Evolutionary conservation across 2,329 filamentous ascomycete species (phyloP).

Genomic region (Pseudonectria buxi): DNA sequence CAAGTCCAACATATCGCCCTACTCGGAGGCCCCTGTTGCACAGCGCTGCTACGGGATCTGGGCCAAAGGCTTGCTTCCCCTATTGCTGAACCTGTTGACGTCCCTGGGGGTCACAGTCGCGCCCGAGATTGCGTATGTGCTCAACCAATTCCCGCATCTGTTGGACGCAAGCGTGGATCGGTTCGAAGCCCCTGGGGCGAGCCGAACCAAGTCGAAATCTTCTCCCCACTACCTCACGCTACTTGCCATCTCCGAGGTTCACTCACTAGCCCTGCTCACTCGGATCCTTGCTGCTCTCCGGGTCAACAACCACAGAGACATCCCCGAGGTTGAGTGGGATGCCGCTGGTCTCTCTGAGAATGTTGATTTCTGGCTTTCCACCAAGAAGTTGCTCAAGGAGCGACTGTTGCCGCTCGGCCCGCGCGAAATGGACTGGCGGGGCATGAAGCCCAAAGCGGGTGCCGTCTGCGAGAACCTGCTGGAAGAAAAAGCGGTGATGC

Average conservation of each 20-base stretch:
- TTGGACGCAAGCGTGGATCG: conserved; percentile 64
- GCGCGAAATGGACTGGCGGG: conserved; percentile 60
- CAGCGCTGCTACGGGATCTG: conserved; percentile 83
- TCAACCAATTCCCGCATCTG: conserved; percentile 82
- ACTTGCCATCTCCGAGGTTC: conserved; percentile 66
- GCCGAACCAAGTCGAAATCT: conserved; percentile 42
- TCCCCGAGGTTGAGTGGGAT: conserved; percentile 72
- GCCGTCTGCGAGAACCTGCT: conserved; percentile 52
- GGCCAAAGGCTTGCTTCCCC: conserved; percentile 78
- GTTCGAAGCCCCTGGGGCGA: conserved; percentile 56
- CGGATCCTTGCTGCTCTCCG: conserved; percentile 63
- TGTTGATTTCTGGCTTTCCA: conserved; percentile 72
- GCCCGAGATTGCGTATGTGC: conserved; percentile 75
- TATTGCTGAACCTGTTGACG: conserved; percentile 81
- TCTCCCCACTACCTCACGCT: conserved; percentile 64
- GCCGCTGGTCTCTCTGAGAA: conserved; percentile 66
- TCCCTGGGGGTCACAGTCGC: conserved; percentile 76
- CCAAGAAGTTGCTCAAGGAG: conserved; percentile 61
- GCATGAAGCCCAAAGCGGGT: conserved; percentile 31
- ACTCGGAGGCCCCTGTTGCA: conserved; percentile 61
- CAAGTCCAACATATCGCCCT: conserved; percentile 64
- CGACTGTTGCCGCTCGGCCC: conserved; percentile 66
- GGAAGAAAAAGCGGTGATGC: conserved; percentile 67
- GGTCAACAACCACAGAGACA: conserved; percentile 60
- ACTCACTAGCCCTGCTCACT: conserved; percentile 70